Conservation (phyloP, 2,329 filamentous ascomycete genomes). For the Rutstroemia sp. region DNA sequence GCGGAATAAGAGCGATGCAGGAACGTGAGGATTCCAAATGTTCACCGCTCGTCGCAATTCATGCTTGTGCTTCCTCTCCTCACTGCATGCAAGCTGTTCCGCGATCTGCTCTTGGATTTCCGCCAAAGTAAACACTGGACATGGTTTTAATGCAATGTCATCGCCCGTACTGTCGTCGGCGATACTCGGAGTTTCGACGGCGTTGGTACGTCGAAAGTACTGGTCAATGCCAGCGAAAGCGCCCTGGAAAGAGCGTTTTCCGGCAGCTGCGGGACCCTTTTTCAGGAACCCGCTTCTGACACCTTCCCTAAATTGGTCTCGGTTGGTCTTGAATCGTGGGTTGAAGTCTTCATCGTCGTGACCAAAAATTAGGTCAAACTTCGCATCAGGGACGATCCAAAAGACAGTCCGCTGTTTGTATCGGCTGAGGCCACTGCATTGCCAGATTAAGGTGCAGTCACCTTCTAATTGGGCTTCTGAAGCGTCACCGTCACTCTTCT, state of each 20-base stretch:
- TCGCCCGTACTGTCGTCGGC: not conserved
- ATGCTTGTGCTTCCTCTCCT: conserved; percentile 3
- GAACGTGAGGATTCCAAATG: conserved; percentile 3
- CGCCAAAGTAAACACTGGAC: not conserved
- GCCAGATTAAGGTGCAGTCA: conserved; percentile 2
- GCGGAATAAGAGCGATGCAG: not conserved
- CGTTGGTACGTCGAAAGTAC: not conserved
- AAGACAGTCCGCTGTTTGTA: conserved; percentile 7
- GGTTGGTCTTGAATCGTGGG: not conserved
- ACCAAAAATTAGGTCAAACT: conserved; percentile 2
- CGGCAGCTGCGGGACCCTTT: not conserved
- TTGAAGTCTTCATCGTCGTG: conserved; percentile 9
- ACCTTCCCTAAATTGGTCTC: not conserved
- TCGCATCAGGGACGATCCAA: conserved; percentile 6
- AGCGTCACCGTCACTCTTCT: not conserved
- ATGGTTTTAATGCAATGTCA: too few relatives aligned
- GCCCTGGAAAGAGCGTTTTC: too few relatives aligned
- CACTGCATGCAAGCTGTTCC: not conserved
- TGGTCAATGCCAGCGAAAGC: not conserved
- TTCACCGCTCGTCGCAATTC: not conserved
- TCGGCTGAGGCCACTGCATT: not conserved
- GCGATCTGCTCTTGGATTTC: conserved; percentile 1
- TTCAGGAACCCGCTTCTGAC: not conserved
- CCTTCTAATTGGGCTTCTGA: not conserved
- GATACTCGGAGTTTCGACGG: not conserved